Percentiles rank a stretch among this genome's conserved stretches.
These are phyloP conservation scores for Fagopyrum tataricum DNA, from an alignment of 148 eudicot genomes.

Conservation along the genomic window DNA sequence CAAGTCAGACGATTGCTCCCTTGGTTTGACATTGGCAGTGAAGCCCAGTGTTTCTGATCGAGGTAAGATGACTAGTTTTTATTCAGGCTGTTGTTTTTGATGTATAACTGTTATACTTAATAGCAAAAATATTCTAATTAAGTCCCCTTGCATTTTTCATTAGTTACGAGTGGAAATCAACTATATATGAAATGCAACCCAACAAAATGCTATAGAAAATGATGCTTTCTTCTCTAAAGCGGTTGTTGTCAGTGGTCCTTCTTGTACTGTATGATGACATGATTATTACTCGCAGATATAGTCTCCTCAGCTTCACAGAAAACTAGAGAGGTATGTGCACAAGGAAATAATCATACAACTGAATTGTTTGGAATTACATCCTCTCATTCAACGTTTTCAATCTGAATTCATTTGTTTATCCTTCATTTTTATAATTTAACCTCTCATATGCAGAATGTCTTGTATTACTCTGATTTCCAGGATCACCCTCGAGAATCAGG, in stretches of 20 bases:
- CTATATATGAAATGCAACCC: neutral
- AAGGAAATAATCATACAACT: too few relatives aligned
- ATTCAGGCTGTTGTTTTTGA: too few relatives aligned
- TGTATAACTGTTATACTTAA: neutral
- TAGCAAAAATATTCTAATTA: neutral
- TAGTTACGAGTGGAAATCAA: too few relatives aligned
- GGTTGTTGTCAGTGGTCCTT: neutral
- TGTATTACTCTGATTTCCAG: conserved; percentile 46
- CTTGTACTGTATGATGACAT: conserved; percentile 10
- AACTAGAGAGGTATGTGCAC: conserved; percentile 47
- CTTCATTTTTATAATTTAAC: conserved; percentile 12
- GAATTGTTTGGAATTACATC: neutral
- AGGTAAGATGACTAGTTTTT: conserved; percentile 47
- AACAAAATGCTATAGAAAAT: conserved; percentile 2
- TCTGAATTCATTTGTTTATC: neutral
- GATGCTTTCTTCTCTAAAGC: neutral
- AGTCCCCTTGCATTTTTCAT: too few relatives aligned
- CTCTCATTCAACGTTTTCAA: neutral
- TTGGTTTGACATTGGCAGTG: conserved; percentile 83
- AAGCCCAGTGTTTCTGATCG: conserved; percentile 58
- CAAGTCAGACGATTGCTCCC: conserved; percentile 73
- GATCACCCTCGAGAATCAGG: conserved; percentile 65
- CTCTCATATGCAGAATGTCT: conserved; percentile 43
- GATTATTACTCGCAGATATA: conserved; percentile 44
- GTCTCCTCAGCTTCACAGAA: conserved; percentile 31